Conservation (phyloP, 306 rosid genomes). For the Prunus mongolica region DNA sequence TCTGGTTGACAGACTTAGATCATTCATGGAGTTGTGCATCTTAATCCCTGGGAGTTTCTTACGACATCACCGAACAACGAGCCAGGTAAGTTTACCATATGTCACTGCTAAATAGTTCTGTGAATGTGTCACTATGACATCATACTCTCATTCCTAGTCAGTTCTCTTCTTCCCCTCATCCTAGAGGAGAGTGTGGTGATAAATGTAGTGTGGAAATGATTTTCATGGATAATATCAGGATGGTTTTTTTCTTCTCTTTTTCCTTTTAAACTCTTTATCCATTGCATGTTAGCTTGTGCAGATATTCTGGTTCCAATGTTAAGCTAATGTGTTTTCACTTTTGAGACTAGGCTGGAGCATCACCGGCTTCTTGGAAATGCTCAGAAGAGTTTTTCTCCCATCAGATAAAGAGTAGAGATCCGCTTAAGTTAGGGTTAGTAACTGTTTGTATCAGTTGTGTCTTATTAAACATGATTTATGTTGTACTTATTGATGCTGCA, state of each 20-base stretch:
- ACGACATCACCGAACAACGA: conserved; percentile 37
- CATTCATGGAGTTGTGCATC: conserved; percentile 92
- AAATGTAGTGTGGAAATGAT: neutral
- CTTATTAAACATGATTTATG: neutral
- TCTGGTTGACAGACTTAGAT: conserved; percentile 67
- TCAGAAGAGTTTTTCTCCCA: conserved; percentile 81
- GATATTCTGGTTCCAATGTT: neutral
- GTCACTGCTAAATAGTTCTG: conserved; percentile 1
- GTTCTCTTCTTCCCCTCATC: neutral
- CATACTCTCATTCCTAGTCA: neutral
- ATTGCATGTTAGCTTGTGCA: neutral
- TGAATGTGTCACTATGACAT: neutral
- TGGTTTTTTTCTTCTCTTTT: too few relatives aligned
- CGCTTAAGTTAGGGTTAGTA: conserved; percentile 84
- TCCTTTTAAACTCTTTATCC: neutral
- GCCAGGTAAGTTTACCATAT: conserved; percentile 45
- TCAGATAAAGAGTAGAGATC: conserved; percentile 85
- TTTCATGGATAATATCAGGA: neutral
- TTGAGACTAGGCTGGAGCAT: conserved; percentile 52
- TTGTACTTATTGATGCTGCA: neutral
- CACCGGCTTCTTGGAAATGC: conserved; percentile 98
- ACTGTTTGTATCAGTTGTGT: conserved; percentile 10
- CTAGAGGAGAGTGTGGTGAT: neutral
- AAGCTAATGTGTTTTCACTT: neutral
- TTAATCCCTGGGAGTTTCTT: conserved; percentile 69